Conservation (phyloP, 768 basidiomycete species). For the Psilocybe cyanescens region DNA sequence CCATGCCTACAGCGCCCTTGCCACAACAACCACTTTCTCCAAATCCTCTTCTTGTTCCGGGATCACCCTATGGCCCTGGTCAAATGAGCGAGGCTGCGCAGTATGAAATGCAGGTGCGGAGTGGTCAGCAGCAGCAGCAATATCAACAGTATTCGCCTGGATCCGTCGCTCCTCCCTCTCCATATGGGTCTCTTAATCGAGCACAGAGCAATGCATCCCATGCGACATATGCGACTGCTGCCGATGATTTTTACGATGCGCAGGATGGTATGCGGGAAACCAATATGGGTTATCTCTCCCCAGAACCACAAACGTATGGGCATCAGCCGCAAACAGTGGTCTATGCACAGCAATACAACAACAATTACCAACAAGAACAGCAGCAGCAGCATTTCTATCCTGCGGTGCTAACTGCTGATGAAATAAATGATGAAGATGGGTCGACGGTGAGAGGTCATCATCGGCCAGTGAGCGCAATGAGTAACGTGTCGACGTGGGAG, state of each 20-base stretch:
- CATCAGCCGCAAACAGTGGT: slow-evolving; percentile 5
- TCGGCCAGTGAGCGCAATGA: slow-evolving; percentile 29
- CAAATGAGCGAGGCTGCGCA: slow-evolving; percentile 20
- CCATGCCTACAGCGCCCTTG: slow-evolving; percentile 30
- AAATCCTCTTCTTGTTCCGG: slow-evolving; percentile 6
- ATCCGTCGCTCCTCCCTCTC: slow-evolving; percentile 1
- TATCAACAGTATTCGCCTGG: slow-evolving; percentile 5
- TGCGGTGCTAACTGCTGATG: slow-evolving; percentile 23
- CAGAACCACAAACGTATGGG: not conserved
- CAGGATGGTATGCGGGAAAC: slow-evolving; percentile 25
- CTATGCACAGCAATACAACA: slow-evolving; percentile 4
- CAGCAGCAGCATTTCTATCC: slow-evolving; percentile 13
- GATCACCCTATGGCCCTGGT: slow-evolving; percentile 8
- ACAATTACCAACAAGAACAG: not conserved
- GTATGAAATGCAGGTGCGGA: slow-evolving; percentile 45
- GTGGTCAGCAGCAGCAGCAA: slow-evolving; percentile 21
- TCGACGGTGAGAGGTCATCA: slow-evolving; percentile 30
- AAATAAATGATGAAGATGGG: slow-evolving; percentile 30
- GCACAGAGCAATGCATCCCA: slow-evolving; percentile 41
- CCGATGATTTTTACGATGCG: slow-evolving; percentile 43
- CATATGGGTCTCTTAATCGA: slow-evolving; percentile 25
- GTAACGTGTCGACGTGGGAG: slow-evolving; percentile 38
- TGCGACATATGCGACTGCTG: slow-evolving; percentile 48
- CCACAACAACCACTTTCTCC: slow-evolving; percentile 27
- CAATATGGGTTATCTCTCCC: slow-evolving; percentile 2